These are phyloP conservation scores for Cyberlindnera maritima DNA, from an alignment of 805 yeast species.

Conservation along the genomic window DNA sequence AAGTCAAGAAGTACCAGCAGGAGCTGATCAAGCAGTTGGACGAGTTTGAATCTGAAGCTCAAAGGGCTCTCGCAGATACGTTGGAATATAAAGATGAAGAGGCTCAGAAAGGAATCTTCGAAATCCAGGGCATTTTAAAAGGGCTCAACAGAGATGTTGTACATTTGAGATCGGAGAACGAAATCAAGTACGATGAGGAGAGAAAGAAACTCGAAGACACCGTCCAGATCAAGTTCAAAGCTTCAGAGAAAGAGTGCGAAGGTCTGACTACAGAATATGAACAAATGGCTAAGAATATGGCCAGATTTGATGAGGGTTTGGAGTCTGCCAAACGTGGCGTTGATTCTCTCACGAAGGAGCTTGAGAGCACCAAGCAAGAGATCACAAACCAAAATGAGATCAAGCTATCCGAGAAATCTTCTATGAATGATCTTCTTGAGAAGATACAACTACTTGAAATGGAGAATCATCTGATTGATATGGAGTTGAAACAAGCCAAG, in stretches of 20 bases:
- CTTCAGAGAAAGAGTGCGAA: constrained; percentile 28
- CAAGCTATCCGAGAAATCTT: not conserved
- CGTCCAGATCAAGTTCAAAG: not conserved
- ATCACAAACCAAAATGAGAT: constrained; percentile 3
- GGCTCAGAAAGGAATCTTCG: constrained; percentile 16
- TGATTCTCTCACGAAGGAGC: not conserved
- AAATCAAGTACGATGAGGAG: not conserved
- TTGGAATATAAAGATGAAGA: constrained; percentile 17
- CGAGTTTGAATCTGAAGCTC: constrained; percentile 28
- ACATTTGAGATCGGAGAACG: constrained; percentile 5
- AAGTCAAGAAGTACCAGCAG: constrained; percentile 31
- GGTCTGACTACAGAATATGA: constrained; percentile 28
- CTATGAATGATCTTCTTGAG: constrained; percentile 7
- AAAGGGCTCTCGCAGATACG: constrained; percentile 31
- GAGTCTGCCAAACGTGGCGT: not conserved
- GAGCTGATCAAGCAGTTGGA: constrained; percentile 30
- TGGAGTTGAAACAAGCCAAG: constrained; percentile 24
- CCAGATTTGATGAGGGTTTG: constrained; percentile 13
- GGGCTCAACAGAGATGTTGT: constrained; percentile 5
- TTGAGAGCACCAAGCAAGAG: not conserved
- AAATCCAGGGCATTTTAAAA: constrained; percentile 17
- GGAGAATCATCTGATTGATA: constrained; percentile 21
- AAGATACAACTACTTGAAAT: constrained; percentile 25
- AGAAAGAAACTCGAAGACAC: not conserved
- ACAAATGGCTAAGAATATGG: constrained; percentile 26